Percentiles rank a stretch among this genome's conserved stretches.
Conservation (phyloP, 129 eudicot species). For the Oenanthe sinensis region DNA sequence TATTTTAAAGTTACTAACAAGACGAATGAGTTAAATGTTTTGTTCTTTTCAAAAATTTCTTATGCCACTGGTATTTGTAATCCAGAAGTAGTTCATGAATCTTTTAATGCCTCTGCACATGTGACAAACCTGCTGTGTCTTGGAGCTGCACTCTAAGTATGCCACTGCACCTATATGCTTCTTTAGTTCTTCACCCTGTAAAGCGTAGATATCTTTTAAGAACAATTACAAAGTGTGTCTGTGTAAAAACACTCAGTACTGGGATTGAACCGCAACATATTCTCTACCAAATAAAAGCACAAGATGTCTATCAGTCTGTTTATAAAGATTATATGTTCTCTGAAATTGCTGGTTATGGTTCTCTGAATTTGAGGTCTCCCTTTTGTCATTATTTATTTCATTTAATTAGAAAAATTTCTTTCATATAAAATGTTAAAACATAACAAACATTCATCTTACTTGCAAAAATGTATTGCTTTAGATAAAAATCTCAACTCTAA, state of each 20-base stretch:
- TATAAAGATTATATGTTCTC: neutral
- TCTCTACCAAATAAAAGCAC: neutral
- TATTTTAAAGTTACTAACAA: neutral
- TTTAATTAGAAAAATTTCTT: neutral
- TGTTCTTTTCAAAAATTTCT: neutral
- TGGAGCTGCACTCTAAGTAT: constrained; percentile 72
- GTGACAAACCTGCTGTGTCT: constrained; percentile 61
- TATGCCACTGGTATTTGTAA: neutral
- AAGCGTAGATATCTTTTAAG: neutral
- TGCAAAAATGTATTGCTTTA: neutral
- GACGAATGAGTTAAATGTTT: neutral
- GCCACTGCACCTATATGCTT: constrained; percentile 81
- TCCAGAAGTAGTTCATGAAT: neutral
- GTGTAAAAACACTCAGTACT: neutral
- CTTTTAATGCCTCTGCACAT: neutral
- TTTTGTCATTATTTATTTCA: neutral
- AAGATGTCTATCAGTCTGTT: neutral
- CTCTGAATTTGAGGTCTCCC: neutral
- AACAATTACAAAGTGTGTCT: neutral
- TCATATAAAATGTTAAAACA: neutral
- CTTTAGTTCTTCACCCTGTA: constrained; percentile 69
- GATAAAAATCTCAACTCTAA: neutral
- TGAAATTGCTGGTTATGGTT: neutral
- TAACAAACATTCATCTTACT: neutral
- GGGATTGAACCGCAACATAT: neutral